These are phyloP conservation scores for Lepidium africanum DNA, from an alignment of 345 rosid species.

Conservation along the genomic window DNA sequence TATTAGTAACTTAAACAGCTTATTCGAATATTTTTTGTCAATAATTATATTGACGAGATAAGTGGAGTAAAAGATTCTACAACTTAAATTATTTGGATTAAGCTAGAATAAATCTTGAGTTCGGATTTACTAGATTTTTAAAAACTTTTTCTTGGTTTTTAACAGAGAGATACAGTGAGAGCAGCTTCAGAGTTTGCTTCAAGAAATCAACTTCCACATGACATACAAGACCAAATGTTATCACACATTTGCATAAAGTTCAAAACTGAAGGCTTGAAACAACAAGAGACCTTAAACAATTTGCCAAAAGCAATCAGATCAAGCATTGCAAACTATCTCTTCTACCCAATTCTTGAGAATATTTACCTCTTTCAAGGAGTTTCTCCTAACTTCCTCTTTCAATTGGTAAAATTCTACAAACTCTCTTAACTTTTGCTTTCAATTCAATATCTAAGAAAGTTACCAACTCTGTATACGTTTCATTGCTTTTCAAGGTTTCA, in stretches of 20 bases:
- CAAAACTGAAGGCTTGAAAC: conserved; percentile 91
- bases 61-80: too few relatives aligned
- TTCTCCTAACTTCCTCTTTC: conserved; percentile 82
- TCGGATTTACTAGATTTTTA: too few relatives aligned
- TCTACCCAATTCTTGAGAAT: conserved; percentile 56
- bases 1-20: too few relatives aligned
- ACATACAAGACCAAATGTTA: conserved; percentile 75
- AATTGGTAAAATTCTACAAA: conserved; percentile 46
- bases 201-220: conserved; percentile 74
- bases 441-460: background rate
- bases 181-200: conserved; percentile 85
- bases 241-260: conserved; percentile 83
- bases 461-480: background rate
- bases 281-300: conserved; percentile 72
- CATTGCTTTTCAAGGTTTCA: conserved; percentile 43
- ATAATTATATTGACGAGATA: too few relatives aligned
- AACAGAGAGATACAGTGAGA: conserved; percentile 72
- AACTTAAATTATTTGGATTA: too few relatives aligned
- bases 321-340: conserved; percentile 74
- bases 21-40: too few relatives aligned
- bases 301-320: conserved; percentile 92
- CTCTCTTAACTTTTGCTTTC: background rate
- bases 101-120: too few relatives aligned
- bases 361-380: conserved; percentile 72
- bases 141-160: conserved; percentile 13